These are phyloP conservation scores for Yamadazyma sp. DNA, from an alignment of 1,139 yeast species.

Conservation along the genomic window DNA sequence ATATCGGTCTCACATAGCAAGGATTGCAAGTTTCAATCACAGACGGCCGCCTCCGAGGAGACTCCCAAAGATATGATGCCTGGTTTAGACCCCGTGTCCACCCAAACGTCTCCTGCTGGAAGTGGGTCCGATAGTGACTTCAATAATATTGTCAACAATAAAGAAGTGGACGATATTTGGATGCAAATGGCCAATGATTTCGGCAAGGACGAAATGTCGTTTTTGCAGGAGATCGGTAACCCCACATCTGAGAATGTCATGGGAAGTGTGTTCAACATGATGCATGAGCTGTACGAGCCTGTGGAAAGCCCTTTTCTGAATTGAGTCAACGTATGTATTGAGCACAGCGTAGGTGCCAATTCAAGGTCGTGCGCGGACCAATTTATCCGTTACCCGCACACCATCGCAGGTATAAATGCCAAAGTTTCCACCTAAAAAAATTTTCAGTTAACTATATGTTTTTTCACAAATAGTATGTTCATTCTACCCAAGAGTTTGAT, in stretches of 20 bases:
- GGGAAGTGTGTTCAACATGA: not conserved
- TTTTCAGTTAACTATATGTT: conserved; percentile 1
- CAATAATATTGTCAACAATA: conserved; percentile 24
- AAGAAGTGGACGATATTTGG: conserved; percentile 42
- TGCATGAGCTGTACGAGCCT: not conserved
- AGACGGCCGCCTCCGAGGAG: too few relatives aligned
- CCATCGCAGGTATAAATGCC: not conserved
- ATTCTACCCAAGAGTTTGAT: not conserved
- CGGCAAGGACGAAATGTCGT: conserved; percentile 2
- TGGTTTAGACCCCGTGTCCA: too few relatives aligned
- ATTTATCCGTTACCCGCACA: conserved; percentile 1
- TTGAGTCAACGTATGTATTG: too few relatives aligned
- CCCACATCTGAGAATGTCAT: not conserved
- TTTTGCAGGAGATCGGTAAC: not conserved
- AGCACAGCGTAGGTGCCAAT: too few relatives aligned
- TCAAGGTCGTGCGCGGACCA: too few relatives aligned
- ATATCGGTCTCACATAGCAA: too few relatives aligned
- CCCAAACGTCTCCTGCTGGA: conserved; percentile 10
- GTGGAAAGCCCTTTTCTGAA: not conserved
- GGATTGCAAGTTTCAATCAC: too few relatives aligned
- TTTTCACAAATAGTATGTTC: conserved; percentile 4
- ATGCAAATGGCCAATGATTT: conserved; percentile 22
- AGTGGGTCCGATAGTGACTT: conserved; percentile 17
- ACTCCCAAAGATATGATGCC: too few relatives aligned
- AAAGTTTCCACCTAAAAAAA: conserved; percentile 1